Percentiles rank a stretch among this genome's conserved stretches.
Conservation (phyloP, 2,329 filamentous ascomycete genomes). For the Exophiala sp. region DNA sequence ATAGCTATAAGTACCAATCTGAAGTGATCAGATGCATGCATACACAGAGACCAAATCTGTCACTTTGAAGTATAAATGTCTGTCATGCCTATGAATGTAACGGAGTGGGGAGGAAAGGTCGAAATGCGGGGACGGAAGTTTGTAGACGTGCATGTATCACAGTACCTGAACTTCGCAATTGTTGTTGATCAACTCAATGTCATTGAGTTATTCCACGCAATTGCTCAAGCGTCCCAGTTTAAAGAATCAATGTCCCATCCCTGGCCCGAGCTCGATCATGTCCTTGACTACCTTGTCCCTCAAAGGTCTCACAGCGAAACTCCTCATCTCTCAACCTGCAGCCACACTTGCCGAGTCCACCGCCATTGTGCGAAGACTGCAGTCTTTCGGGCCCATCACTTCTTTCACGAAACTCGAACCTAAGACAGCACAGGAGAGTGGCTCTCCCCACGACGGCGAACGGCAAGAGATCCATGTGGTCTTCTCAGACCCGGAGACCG, state of each 20-base stretch:
- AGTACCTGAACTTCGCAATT: no score
- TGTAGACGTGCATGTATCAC: no score
- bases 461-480: slow-evolving; percentile 18
- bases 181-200: no score
- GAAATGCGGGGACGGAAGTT: no score
- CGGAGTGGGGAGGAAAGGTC: no score
- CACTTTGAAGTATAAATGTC: no score
- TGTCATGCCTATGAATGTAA: no score
- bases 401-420: slow-evolving; percentile 7
- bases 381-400: slow-evolving; percentile 19
- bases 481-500: slow-evolving; percentile 13
- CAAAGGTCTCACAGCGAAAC: slow-evolving; percentile 10
- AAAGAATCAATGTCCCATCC: background rate
- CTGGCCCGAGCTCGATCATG: background rate
- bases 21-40: background rate
- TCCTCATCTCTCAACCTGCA: slow-evolving; percentile 22
- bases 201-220: background rate
- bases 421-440: background rate
- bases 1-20: slow-evolving; percentile 4
- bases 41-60: no score
- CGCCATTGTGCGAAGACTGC: slow-evolving; percentile 22
- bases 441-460: background rate
- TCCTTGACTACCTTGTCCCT: slow-evolving; percentile 11
- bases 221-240: no score
- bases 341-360: slow-evolving; percentile 21